Conservation (phyloP, 305 asterid genomes). For the Solanum hybrid region DNA sequence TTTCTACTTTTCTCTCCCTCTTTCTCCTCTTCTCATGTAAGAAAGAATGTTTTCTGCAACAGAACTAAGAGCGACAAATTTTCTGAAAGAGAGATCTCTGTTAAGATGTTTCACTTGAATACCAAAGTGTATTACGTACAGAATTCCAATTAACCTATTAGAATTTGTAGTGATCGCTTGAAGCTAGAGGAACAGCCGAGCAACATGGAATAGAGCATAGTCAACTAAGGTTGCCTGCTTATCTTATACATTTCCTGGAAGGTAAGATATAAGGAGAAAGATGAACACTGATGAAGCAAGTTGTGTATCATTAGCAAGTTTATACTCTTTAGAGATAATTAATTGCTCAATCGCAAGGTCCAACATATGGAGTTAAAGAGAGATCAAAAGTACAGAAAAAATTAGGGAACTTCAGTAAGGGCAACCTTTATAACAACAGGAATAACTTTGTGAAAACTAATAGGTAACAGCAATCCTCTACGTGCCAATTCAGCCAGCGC, state of each 20-base stretch:
- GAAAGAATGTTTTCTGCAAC: background rate
- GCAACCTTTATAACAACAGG: constrained; percentile 82
- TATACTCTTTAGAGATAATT: background rate
- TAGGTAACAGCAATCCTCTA: constrained; percentile 85
- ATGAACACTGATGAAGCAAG: background rate
- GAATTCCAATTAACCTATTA: background rate
- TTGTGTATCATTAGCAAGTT: background rate
- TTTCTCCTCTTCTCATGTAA: background rate
- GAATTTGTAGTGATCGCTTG: background rate
- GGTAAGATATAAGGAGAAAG: background rate
- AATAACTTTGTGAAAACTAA: constrained; percentile 78
- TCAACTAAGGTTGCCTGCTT: background rate
- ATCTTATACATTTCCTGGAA: background rate
- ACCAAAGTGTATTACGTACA: background rate
- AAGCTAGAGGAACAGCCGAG: background rate
- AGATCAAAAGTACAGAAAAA: background rate
- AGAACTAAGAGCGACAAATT: background rate
- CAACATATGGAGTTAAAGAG: background rate
- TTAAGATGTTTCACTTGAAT: background rate
- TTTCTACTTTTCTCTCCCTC: background rate
- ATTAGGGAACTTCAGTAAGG: constrained; percentile 7
- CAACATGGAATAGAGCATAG: background rate
- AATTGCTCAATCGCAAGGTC: background rate
- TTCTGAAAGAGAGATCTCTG: background rate
- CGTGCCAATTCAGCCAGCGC: constrained; percentile 98